Base-by-base conservation (phyloP, 1,284 basidiomycete species). In the Cryptococcus sp. region DNA sequence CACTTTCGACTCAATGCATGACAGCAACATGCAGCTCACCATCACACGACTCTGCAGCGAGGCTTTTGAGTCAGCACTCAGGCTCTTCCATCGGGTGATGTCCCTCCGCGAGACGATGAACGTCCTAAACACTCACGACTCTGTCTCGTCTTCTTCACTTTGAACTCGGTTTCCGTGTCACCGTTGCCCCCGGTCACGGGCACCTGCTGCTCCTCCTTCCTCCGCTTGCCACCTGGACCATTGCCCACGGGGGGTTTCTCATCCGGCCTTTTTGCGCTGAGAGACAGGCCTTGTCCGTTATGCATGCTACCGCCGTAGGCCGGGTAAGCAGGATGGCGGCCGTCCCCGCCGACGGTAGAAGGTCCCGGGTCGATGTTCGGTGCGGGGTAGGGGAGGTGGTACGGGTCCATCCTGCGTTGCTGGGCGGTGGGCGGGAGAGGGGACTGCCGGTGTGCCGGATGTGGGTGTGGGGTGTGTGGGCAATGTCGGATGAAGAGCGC, bases 141-240 rank as follows among this genome's bases (percentile, higher is more conserved):
- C 57, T 73, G 72, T 50, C 73, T 68, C 9, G 70, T 73, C 63
- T 69, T 72, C 61, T 75, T 75, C 7, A 64, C 59, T 48, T 61
- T 64, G 50, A 52, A 59, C 46, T 60, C 66, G 42, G 24, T 35
- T 9, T 35, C 42, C 3, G 9, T 33, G 21, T 21, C 51, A 5
- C n/a, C 44, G 20, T 50, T 50, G 39, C 45, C 28, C 28, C 28
- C 28, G 9, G 28, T 9, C 4, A 9, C 28, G 5, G 9, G 28
- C 28, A 33, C 24, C 11, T 57, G 42, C 20, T 24, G 36, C 49
- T 35, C 53, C 23, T 36, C 46, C 52, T 46, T 50, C 46, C 51
- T 53, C 53, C 45, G 33, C 37, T 53, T 56, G 6, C 38, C 40
- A 40, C 23, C 51, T 13, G 48, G n/a, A 45, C 15, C 36, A 7